Conservation (phyloP, 2,329 filamentous ascomycete genomes). For the Phialocephala sp. region DNA sequence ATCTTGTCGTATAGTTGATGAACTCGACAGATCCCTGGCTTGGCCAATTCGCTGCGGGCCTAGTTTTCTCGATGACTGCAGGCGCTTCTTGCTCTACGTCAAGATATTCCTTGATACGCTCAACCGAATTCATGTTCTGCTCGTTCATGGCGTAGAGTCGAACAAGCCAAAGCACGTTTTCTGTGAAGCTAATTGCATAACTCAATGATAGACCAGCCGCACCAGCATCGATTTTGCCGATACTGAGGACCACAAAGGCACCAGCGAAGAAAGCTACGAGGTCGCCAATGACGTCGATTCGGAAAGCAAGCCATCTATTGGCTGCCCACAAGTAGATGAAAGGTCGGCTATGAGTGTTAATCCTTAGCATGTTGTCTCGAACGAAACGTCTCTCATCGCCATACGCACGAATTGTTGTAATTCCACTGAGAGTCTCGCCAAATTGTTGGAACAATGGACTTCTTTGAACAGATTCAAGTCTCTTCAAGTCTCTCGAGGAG, state of each 20-base stretch:
- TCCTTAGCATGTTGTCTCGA: conserved; percentile 83
- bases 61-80: conserved; percentile 76
- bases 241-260: conserved; percentile 83
- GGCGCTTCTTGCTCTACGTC: conserved; percentile 93
- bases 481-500: conserved; percentile 93
- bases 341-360: conserved; percentile 90
- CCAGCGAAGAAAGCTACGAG: conserved; percentile 93
- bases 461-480: conserved; percentile 90
- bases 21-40: conserved; percentile 87
- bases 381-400: conserved; percentile 94
- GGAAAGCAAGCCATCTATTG: conserved; percentile 94
- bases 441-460: conserved; percentile 98
- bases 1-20: conserved; percentile 85
- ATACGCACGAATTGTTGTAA: conserved; percentile 96
- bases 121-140: conserved; percentile 99
- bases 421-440: conserved; percentile 90
- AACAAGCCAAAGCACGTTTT: conserved; percentile 96
- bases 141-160: conserved; percentile 93
- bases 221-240: conserved; percentile 85
- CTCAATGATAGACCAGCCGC: conserved; percentile 92
- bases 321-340: conserved; percentile 97
- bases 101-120: conserved; percentile 96
- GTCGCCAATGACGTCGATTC: conserved; percentile 89
- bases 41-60: conserved; percentile 84
- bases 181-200: conserved; percentile 95